These are phyloP conservation scores for Phytopythium litorale DNA, from an alignment of 352 stramenopile genomes.

Conservation along the genomic window DNA sequence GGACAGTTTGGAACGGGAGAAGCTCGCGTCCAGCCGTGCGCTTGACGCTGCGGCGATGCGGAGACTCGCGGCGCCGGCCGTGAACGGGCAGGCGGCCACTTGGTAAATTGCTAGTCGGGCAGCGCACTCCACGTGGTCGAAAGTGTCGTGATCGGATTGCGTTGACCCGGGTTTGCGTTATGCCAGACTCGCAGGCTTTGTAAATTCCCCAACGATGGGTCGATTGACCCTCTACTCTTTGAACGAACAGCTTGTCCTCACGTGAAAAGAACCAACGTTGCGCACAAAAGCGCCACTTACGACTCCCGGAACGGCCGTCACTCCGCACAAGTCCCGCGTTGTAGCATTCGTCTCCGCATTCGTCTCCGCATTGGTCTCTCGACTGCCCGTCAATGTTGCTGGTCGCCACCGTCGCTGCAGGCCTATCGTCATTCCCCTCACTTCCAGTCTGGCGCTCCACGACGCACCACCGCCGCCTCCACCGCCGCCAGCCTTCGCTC, in stretches of 20 bases:
- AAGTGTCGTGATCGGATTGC: not conserved
- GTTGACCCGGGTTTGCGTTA: slow-evolving; percentile 1
- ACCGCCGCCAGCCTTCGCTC: not conserved
- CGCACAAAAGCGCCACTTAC: not conserved
- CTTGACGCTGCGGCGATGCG: no score
- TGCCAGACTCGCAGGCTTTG: not conserved
- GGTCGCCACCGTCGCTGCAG: not conserved
- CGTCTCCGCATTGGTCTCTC: not conserved
- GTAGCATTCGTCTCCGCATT: not conserved
- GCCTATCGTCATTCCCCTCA: not conserved
- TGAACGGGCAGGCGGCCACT: no score
- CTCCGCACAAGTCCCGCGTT: no score
- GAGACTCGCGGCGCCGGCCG: no score
- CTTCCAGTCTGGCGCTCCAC: not conserved
- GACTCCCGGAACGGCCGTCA: not conserved
- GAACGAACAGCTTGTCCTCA: not conserved
- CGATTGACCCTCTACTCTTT: no score
- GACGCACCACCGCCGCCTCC: not conserved
- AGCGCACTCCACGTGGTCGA: no score
- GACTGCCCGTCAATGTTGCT: not conserved
- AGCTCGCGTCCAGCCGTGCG: no score
- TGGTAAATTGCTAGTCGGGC: no score
- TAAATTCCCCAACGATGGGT: no score
- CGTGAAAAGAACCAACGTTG: not conserved
- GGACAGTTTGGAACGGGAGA: no score